Base-by-base conservation (phyloP, 2,329 filamentous ascomycete species). In the Fusarium globosum region DNA sequence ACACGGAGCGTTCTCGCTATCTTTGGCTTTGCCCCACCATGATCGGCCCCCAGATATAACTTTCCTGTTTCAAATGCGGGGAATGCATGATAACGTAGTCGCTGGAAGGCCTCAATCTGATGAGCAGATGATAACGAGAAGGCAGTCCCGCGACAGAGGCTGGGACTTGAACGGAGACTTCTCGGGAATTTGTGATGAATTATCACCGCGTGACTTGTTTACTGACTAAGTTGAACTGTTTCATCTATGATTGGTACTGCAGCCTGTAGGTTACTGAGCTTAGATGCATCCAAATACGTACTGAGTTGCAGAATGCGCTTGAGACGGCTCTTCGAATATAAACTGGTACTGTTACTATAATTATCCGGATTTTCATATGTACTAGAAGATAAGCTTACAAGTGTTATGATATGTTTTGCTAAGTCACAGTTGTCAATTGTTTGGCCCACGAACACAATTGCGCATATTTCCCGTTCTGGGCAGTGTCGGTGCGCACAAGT, bases 41-140 rank as follows among this genome's bases (percentile, higher is more conserved):
- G 5, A 46, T 45, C n/a, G 48, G 60, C 49, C 56, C 43, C 41
- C 20, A 61, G 70, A 70, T 56, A 73, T 49, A 51, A 71, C 71
- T 60, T 73, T 60, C 70, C 71, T 57, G 1, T 28, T 70, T 46
- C 11, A 18, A 45, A n/a, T 56, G 63, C 67, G 51, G 58, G 62
- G 69, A 18, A 49, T 35, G 41, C 35, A 42, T 23, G 26, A 48
- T 39, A 41, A 15, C 18, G 9, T 16, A 9, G 18, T 9, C 0
- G 7, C 5, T 43, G n/a, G 18, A 13, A 20, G n/a, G 15, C 9
- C 33, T 38, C 12, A 18, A 49, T 48, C 39, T 58, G 11, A 16
- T 16, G 14, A 28, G 15, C 21, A 10, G 4, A 55, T 21, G n/a
- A 42, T 42, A 26, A 15, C 10, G 8, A 14, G 15, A 36, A 23